phyloP scores from a whole-genome alignment of 768 basidiomycete species.

The Tylopilus rubrobrunneus region DNA sequence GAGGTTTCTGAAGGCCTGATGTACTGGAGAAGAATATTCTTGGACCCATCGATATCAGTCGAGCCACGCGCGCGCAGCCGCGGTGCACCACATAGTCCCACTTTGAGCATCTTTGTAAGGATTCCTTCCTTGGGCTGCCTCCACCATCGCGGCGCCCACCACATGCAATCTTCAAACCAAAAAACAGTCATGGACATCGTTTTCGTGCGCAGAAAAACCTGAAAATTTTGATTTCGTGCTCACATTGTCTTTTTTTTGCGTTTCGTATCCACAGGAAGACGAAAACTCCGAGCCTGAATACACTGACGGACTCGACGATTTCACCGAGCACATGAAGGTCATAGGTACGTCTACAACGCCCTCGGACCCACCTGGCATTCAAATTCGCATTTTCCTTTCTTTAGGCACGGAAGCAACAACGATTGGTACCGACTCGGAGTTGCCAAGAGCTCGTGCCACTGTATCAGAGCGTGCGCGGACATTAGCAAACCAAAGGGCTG shows the following conservation, averaged over 20 bases:
- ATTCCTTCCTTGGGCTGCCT: constrained; percentile 1
- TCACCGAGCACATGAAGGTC: too few species aligned
- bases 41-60: constrained; percentile 4
- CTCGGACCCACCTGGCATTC: neutral
- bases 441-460: constrained; percentile 8
- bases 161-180: too few species aligned
- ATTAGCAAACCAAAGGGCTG: constrained; percentile 10
- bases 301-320: too few species aligned
- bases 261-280: too few species aligned
- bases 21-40: constrained; percentile 3
- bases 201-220: too few species aligned
- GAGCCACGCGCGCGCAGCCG: constrained; percentile 5
- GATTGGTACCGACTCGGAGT: neutral
- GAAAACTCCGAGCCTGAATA: too few species aligned
- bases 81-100: neutral
- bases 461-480: constrained; percentile 24
- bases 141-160: neutral
- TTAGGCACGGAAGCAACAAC: constrained; percentile 2
- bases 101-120: neutral
- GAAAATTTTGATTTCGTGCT: too few species aligned
- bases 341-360: too few species aligned
- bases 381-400: neutral
- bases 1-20: constrained; percentile 1
- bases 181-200: too few species aligned
- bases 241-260: too few species aligned